A percentile compares a stretch with the other conserved stretches of the same genome.
Evolutionary conservation across 2,329 filamentous ascomycete species (phyloP).

Genomic region (Akanthomyces lecanii): DNA sequence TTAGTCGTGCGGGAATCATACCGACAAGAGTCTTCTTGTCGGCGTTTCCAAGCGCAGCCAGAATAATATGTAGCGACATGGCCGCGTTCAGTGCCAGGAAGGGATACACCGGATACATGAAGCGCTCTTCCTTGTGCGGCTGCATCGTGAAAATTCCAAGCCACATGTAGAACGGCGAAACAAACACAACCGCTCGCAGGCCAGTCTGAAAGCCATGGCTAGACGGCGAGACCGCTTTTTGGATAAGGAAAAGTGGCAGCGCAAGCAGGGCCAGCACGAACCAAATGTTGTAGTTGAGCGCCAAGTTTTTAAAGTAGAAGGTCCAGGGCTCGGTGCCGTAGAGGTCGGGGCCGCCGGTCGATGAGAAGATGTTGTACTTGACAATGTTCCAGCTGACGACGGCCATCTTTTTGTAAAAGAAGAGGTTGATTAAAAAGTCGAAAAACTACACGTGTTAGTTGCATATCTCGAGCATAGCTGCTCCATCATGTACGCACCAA

Average conservation of each 20-base stretch:
- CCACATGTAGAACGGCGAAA: constrained; percentile 91
- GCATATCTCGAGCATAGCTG: neutral
- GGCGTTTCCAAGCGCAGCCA: constrained; percentile 68
- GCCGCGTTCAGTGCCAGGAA: constrained; percentile 86
- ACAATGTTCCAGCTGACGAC: constrained; percentile 90
- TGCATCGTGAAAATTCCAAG: constrained; percentile 85
- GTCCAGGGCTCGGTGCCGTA: constrained; percentile 97
- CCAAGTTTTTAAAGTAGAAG: constrained; percentile 88
- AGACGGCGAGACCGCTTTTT: constrained; percentile 61
- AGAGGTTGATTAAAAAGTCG: constrained; percentile 70
- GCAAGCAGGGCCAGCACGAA: constrained; percentile 73
- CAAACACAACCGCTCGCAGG: constrained; percentile 71
- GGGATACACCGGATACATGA: constrained; percentile 97
- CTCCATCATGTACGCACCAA: constrained; percentile 49
- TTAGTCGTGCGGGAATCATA: constrained; percentile 70
- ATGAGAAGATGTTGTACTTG: constrained; percentile 89
- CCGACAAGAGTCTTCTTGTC: constrained; percentile 63
- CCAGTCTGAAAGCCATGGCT: constrained; percentile 63
- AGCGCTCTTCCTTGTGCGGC: constrained; percentile 95
- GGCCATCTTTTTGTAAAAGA: constrained; percentile 77
- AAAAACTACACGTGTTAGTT: constrained; percentile 46
- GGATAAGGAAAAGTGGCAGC: constrained; percentile 69
- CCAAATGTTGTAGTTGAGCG: constrained; percentile 95
- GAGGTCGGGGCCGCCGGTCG: constrained; percentile 76
- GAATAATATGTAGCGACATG: constrained; percentile 73